Percentiles rank a stretch among this genome's conserved stretches.
Evolutionary conservation across 2,329 filamentous ascomycete species (phyloP).

Genomic region (Metarhizium anisopliae): DNA sequence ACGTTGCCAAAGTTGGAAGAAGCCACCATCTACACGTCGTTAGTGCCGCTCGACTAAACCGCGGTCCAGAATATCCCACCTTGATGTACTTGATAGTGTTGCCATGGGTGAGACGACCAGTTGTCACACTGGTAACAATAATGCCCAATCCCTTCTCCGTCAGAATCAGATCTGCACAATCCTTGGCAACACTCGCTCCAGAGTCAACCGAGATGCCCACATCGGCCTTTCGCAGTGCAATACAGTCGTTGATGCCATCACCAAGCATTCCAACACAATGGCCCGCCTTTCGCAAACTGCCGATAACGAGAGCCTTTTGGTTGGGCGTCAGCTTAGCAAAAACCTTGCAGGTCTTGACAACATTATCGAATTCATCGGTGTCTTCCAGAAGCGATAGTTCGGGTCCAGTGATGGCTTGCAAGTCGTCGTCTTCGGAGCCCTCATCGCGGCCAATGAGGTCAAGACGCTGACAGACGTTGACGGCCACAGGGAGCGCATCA

Average conservation of each 20-base stretch:
- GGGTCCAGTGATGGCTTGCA: slow-evolving; percentile 16
- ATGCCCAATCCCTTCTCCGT: slow-evolving; percentile 21
- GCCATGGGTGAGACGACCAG: slow-evolving; percentile 17
- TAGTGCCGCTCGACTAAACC: neutral
- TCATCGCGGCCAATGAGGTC: slow-evolving; percentile 11
- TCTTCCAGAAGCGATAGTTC: slow-evolving; percentile 13
- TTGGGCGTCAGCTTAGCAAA: slow-evolving; percentile 19
- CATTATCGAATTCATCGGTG: slow-evolving; percentile 12
- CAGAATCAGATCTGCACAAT: slow-evolving; percentile 19
- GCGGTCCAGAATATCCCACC: neutral
- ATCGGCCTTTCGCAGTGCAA: slow-evolving; percentile 17
- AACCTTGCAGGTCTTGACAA: slow-evolving; percentile 15
- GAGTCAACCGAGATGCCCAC: slow-evolving; percentile 22
- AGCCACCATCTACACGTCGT: slow-evolving; percentile 15
- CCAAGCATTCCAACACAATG: slow-evolving; percentile 20
- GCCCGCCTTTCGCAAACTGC: slow-evolving; percentile 13
- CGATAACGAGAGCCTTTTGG: slow-evolving; percentile 18
- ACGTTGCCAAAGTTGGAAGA: slow-evolving; percentile 23
- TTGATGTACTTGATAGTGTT: slow-evolving; percentile 22
- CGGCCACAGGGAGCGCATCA: slow-evolving; percentile 17
- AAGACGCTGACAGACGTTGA: slow-evolving; percentile 18
- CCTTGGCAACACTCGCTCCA: slow-evolving; percentile 19
- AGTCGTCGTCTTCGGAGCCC: slow-evolving; percentile 9
- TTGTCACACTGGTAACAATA: slow-evolving; percentile 16
- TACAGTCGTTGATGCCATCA: slow-evolving; percentile 21